phyloP scores from a whole-genome alignment of 495 filamentous ascomycete genomes.

The Halenospora varia region DNA sequence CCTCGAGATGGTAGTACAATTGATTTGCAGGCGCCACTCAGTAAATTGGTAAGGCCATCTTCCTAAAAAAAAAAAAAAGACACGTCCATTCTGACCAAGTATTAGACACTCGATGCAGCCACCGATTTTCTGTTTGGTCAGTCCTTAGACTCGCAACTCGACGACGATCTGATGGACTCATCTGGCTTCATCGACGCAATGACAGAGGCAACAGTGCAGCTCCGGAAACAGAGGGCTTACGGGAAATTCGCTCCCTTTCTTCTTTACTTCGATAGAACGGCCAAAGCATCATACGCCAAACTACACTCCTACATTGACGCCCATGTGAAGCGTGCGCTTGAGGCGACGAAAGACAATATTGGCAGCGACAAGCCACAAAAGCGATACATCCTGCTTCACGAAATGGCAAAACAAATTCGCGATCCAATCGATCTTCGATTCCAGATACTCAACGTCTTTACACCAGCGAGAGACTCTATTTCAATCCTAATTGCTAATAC shows the following conservation, averaged over 20 bases:
- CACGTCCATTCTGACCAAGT: background rate
- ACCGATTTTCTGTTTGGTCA: constrained; percentile 70
- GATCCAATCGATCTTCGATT: constrained; percentile 8
- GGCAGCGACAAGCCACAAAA: background rate
- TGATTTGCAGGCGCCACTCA: background rate
- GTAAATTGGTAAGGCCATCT: background rate
- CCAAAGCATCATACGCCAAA: background rate
- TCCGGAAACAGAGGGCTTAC: background rate
- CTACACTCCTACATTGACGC: background rate
- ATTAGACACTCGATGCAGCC: constrained; percentile 54
- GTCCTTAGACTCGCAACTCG: constrained; percentile 29
- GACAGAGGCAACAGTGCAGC: background rate
- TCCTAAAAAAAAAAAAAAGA: background rate
- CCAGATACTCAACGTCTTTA: constrained; percentile 42
- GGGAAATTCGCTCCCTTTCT: background rate
- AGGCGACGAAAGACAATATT: background rate
- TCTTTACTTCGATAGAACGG: background rate
- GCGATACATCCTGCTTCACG: constrained; percentile 4
- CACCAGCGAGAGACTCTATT: constrained; percentile 37
- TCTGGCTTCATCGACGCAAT: background rate
- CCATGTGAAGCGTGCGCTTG: background rate
- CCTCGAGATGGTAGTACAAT: background rate
- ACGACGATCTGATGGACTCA: background rate
- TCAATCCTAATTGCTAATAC: constrained; percentile 20
- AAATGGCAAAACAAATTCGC: constrained; percentile 13